These are phyloP conservation scores for Ascochyta pisi DNA, from an alignment of 2,329 filamentous ascomycete species.

Conservation along the genomic window DNA sequence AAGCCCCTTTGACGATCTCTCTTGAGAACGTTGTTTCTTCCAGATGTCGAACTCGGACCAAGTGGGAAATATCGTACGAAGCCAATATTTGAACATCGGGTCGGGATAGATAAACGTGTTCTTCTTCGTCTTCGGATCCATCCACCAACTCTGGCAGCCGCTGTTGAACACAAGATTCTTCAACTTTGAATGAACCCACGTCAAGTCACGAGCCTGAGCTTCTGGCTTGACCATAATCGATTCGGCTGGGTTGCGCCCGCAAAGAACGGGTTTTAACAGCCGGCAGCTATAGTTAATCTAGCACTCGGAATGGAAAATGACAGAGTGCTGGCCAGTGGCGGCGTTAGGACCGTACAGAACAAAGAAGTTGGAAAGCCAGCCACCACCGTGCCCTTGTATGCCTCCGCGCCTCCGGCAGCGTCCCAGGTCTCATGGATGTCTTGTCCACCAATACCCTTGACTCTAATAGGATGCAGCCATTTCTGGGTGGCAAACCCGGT, in stretches of 20 bases:
- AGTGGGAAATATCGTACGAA: constrained; percentile 1
- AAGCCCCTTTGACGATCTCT: not conserved
- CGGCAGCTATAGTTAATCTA: constrained; percentile 7
- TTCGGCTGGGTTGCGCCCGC: not conserved
- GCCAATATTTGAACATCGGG: constrained; percentile 4
- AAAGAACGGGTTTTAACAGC: not conserved
- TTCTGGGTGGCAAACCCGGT: too few relatives aligned
- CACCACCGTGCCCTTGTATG: too few relatives aligned
- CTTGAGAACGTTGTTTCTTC: not conserved
- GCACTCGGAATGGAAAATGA: constrained; percentile 5
- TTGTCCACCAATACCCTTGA: too few relatives aligned
- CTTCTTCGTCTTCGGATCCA: constrained; percentile 5
- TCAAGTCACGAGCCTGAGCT: not conserved
- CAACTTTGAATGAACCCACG: constrained; percentile 1
- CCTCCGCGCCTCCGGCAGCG: too few relatives aligned
- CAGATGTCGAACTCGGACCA: constrained; percentile 3
- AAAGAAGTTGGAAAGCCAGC: too few relatives aligned
- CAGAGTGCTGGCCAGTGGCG: not conserved
- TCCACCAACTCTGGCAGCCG: constrained; percentile 6
- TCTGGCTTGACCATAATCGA: constrained; percentile 2
- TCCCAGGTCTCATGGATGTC: too few relatives aligned
- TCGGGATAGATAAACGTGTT: constrained; percentile 2
- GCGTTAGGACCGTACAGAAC: too few relatives aligned
- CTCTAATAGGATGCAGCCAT: too few relatives aligned
- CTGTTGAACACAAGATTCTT: constrained; percentile 1